Base-by-base conservation (phyloP, 148 eudicot species). In the Talinum fruticosum region DNA sequence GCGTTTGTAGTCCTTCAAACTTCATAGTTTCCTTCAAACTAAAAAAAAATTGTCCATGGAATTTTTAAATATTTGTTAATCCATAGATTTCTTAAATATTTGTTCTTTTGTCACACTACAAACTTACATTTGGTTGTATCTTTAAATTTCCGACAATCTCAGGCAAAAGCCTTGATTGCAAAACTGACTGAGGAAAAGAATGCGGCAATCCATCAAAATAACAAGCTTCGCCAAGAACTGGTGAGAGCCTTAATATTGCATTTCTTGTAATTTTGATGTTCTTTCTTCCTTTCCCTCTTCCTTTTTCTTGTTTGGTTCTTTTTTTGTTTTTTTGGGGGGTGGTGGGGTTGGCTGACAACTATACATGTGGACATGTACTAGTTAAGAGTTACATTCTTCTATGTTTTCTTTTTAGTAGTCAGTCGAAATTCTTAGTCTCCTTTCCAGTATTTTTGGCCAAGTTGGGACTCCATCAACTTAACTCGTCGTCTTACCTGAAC, bases 151-250 rank as follows among this genome's bases (percentile, higher is more conserved):
- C 28, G 66, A 33, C 33, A 12, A 38, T 79, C 73, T 34, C 89
- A 88, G 97, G 89, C 71, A 75, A 86, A 82, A 69, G 78, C 93
- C 79, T 85, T 88, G 28, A 76, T 88, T 75, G 82, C 89, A 13
- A 90, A 86, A 70, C 85, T 88, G 88, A 87, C 88, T 3, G 87
- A 82, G 69, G 97, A 92, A 83, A 92, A 87, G 80, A 78, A 85
- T 81, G 75, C 77, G 67, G 92, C 93, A 23, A 57, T 86, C 76
- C 89, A 87, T 66, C 89, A 78, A 85, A 80, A 86, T 73, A 87
- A 82, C 79, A 90, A 82, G 75, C 90, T 92, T 73, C 86, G 89
- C 37, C 92, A 90, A 78, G 93, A 92, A 77, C 79, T 90, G 93
- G 97, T 92, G 75, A 87, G 96, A 65, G 47, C 35, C 64, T 82